These are phyloP conservation scores for Epichloe glyceriae DNA, from an alignment of 2,329 filamentous ascomycete species.

Conservation along the genomic window DNA sequence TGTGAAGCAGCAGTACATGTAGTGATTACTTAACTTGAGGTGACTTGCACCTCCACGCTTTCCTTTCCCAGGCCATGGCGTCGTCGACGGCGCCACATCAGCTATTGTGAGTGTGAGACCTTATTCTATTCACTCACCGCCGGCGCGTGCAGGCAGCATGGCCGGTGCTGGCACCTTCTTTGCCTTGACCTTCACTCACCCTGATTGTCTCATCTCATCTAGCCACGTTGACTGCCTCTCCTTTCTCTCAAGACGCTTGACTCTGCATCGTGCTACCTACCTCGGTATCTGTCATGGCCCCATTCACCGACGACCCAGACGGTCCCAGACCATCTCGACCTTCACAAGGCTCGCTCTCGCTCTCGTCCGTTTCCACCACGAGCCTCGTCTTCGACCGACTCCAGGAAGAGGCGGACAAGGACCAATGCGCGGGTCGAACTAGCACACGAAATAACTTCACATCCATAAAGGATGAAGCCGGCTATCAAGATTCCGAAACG, in stretches of 20 bases:
- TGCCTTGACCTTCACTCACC: not conserved
- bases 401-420: constrained; percentile 37
- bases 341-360: constrained; percentile 49
- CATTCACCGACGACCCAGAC: constrained; percentile 9
- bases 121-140: not conserved
- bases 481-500: constrained; percentile 32
- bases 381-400: constrained; percentile 72
- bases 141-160: no score
- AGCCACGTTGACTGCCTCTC: not conserved
- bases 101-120: not conserved
- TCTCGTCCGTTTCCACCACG: constrained; percentile 70
- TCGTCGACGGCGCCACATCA: not conserved
- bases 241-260: not conserved
- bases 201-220: not conserved
- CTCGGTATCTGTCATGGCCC: not conserved
- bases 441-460: constrained; percentile 12
- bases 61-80: not conserved
- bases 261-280: not conserved
- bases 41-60: not conserved
- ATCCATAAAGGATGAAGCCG: constrained; percentile 20
- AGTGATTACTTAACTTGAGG: no score
- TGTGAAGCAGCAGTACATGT: no score
- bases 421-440: constrained; percentile 9
- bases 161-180: no score
- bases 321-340: constrained; percentile 10